These are phyloP conservation scores for Tylopilus sp. DNA, from an alignment of 1,284 basidiomycete genomes.

Conservation along the genomic window DNA sequence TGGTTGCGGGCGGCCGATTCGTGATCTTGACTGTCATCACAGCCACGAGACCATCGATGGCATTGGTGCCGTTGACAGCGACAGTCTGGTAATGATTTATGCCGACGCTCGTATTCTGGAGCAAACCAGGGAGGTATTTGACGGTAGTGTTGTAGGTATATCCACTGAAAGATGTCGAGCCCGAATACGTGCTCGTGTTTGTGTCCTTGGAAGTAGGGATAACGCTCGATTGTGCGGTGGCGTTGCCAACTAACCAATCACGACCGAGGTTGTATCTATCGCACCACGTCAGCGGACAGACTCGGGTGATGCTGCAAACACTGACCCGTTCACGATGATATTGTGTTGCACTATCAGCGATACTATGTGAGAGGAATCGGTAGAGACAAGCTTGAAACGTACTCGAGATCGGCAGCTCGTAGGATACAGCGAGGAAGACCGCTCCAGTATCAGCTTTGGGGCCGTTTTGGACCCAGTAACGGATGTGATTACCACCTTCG, in stretches of 20 bases:
- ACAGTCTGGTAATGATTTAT: slow-evolving; percentile 79
- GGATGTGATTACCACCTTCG: slow-evolving; percentile 85
- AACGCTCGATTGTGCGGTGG: slow-evolving; percentile 50
- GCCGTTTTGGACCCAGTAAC: slow-evolving; percentile 86
- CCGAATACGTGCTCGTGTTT: slow-evolving; percentile 56
- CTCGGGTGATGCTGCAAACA: neutral
- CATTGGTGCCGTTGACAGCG: slow-evolving; percentile 51
- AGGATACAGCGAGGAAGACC: slow-evolving; percentile 79
- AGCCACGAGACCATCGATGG: slow-evolving; percentile 84
- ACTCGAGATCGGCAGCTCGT: slow-evolving; percentile 64
- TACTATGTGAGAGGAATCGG: neutral
- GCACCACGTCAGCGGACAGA: slow-evolving; percentile 1
- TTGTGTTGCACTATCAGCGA: slow-evolving; percentile 43
- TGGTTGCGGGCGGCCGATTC: slow-evolving; percentile 33
- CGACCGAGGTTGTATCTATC: slow-evolving; percentile 58
- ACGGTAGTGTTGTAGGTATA: slow-evolving; percentile 74
- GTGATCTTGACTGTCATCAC: slow-evolving; percentile 74
- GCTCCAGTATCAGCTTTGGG: slow-evolving; percentile 64
- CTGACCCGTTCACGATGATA: slow-evolving; percentile 55
- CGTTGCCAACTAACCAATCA: slow-evolving; percentile 81
- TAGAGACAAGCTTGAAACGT: slow-evolving; percentile 24
- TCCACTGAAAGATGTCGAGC: slow-evolving; percentile 50
- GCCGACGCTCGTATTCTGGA: slow-evolving; percentile 63
- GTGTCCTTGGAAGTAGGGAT: slow-evolving; percentile 50
- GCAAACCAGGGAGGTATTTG: slow-evolving; percentile 62